Evolutionary conservation across 345 rosid species (phyloP), one percentile per base, ranked within the genome.

Genomic region (sweet orange (Citrus sinensis)): DNA sequence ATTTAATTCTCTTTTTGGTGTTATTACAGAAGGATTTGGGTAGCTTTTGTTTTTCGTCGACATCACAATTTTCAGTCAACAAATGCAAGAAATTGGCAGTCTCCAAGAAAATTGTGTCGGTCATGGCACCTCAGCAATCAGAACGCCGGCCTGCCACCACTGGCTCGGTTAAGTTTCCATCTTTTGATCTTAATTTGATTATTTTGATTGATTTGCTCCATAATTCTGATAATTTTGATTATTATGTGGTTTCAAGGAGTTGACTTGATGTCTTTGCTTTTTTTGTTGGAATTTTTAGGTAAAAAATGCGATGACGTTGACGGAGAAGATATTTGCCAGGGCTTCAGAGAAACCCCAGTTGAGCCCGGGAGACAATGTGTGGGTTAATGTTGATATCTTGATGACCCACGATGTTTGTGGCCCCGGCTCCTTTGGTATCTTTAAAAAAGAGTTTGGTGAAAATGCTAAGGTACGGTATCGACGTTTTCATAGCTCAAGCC

Each of bases 351-450:
- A 90, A 80, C 66, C 93, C 10, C 88, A 83, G 65, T 85, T 94
- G 84, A 81, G 78, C 37, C 98, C 99, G 20, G 99, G 99, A 59
- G 99, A 96, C 76, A 96, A 96, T 80, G 91, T 89, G 58, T 96
- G 98, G 99, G 98, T 92, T 71, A 87, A 92, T 51, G 91, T 96
- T 76, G 97, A 96, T 88, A 77, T 89, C 51, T 84, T 96, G 87
- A 96, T 94, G 99, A 96, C 98, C 64, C 98, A 96, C 79, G 99
- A 96, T 87, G 97, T 95, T 55, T 93, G 95, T 72, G 99, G 99
- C 51, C 97, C 98, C 27, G 98, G 98, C 83, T 91, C 98, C 69
- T 79, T 95, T 64, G 99, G 92, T 60, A 93, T 93, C 78, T 95
- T 95, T 86, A 94, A 92, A 89, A 88, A 81, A 78, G 99, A 95